A percentile compares a stretch with the other conserved stretches of the same genome.
Evolutionary conservation across 2,329 filamentous ascomycete species (phyloP).

Genomic region (Fusarium nelsonii): DNA sequence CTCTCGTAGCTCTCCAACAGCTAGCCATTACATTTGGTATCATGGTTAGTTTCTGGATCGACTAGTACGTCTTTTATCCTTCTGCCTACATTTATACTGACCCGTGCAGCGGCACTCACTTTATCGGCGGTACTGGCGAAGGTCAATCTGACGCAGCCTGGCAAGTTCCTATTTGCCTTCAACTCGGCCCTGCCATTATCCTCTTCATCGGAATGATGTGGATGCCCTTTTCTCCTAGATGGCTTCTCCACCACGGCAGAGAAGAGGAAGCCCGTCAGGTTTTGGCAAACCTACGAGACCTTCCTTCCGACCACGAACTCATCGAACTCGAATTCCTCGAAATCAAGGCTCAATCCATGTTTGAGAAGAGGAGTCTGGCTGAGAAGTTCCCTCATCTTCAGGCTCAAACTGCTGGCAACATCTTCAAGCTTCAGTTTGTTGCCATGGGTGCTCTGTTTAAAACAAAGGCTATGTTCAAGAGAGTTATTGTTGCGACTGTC

Average conservation of each 20-base stretch:
- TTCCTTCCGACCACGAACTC: conserved; percentile 71
- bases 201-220: conserved; percentile 79
- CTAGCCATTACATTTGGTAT: conserved; percentile 72
- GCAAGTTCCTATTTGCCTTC: conserved; percentile 78
- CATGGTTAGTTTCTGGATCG: conserved; percentile 74
- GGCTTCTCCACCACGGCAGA: conserved; percentile 77
- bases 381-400: conserved; percentile 22
- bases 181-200: conserved; percentile 74
- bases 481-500: conserved; percentile 72
- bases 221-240: conserved; percentile 84
- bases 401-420: conserved; percentile 55
- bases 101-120: conserved; percentile 67
- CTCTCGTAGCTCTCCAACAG: conserved; percentile 62
- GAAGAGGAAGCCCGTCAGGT: conserved; percentile 75
- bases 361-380: conserved; percentile 69
- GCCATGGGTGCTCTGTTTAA: conserved; percentile 74
- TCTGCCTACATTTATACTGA: rapidly evolving
- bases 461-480: conserved; percentile 73
- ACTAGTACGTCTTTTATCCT: conserved; percentile 56
- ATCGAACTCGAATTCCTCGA: conserved; percentile 84
- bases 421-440: conserved; percentile 77
- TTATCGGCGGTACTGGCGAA: conserved; percentile 67
- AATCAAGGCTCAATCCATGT: conserved; percentile 82
- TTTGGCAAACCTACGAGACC: conserved; percentile 71
- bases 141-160: conserved; percentile 76